These are phyloP conservation scores for Marchantia polymorpha DNA, from an alignment of 225 moss, liverwort and hornwort genomes.

Conservation along the genomic window DNA sequence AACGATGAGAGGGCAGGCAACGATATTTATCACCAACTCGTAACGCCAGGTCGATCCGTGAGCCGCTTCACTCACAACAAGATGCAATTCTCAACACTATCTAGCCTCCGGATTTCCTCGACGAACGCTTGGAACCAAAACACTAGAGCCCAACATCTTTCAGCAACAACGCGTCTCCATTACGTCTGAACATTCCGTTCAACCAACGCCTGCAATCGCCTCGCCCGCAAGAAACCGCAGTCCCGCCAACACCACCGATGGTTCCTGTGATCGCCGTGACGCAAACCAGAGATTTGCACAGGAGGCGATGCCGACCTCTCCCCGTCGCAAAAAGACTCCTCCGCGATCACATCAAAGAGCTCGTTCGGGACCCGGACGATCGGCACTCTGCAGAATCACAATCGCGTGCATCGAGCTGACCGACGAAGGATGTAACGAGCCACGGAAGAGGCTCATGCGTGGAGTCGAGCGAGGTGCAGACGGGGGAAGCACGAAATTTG, in stretches of 20 bases:
- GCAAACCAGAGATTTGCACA: not conserved
- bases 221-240: no score
- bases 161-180: not conserved
- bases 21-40: not conserved
- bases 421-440: not conserved
- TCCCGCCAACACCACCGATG: not conserved
- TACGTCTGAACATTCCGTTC: not conserved
- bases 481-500: conserved; percentile 4
- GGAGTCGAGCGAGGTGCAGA: not conserved
- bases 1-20: not conserved
- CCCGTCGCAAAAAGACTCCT: not conserved
- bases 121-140: not conserved
- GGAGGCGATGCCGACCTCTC: not conserved
- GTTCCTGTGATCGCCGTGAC: not conserved
- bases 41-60: not conserved
- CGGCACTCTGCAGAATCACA: not conserved
- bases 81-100: not conserved
- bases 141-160: not conserved
- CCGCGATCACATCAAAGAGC: not conserved
- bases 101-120: no score
- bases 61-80: not conserved
- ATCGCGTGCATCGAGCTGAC: not conserved
- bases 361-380: not conserved
- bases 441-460: not conserved
- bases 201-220: not conserved